Percentiles rank a stretch among this genome's conserved stretches.
Conservation (phyloP, 1,284 basidiomycete genomes). For the Fomitopsis schrenkii region DNA sequence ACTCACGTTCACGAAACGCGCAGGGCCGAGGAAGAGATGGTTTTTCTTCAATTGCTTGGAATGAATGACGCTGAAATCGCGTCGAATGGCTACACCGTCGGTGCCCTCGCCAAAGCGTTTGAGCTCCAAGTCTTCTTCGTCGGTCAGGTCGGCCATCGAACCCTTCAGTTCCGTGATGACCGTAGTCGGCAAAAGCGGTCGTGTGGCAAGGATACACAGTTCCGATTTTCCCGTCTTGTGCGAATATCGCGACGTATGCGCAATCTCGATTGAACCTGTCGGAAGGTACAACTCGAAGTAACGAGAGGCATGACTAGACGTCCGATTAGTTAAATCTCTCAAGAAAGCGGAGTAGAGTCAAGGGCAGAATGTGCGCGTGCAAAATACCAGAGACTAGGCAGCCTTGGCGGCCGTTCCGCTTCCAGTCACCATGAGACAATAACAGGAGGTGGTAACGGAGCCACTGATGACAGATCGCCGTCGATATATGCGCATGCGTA, state of each 20-base stretch:
- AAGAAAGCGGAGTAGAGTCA: too few species aligned
- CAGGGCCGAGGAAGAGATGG: conserved; percentile 88
- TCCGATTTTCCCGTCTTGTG: conserved; percentile 87
- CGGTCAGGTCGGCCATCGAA: conserved; percentile 81
- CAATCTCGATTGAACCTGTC: conserved; percentile 79
- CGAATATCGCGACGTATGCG: conserved; percentile 81
- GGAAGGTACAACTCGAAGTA: conserved; percentile 84
- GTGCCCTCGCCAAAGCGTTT: conserved; percentile 65
- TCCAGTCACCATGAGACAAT: not conserved
- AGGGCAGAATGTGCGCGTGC: too few species aligned
- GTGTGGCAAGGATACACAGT: conserved; percentile 84
- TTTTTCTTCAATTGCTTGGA: conserved; percentile 89
- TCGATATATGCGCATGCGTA: not conserved
- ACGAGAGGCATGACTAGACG: conserved; percentile 72
- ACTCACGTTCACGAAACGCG: conserved; percentile 90
- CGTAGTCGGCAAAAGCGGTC: conserved; percentile 62
- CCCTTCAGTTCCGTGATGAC: conserved; percentile 82
- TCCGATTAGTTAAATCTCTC: not conserved
- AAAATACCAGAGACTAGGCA: not conserved
- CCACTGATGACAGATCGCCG: not conserved
- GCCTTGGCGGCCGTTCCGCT: not conserved
- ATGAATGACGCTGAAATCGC: conserved; percentile 91
- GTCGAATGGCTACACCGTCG: conserved; percentile 63
- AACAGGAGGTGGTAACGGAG: not conserved
- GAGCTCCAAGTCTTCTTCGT: conserved; percentile 78